Conservation (phyloP, 148 eudicot genomes). For the Heliosperma pusillum region DNA sequence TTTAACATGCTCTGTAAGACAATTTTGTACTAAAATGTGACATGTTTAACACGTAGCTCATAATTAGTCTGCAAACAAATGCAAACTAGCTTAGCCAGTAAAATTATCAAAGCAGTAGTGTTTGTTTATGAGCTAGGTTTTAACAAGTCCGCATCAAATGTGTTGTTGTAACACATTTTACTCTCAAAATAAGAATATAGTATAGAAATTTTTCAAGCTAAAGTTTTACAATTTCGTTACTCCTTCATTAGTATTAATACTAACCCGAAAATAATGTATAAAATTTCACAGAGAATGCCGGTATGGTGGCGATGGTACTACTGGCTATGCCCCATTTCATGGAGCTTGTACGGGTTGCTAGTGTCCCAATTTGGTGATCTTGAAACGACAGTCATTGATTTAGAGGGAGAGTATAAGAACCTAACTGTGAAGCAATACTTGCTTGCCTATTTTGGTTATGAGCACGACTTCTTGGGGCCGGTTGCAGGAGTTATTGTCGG, state of each 20-base stretch:
- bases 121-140: too few species aligned
- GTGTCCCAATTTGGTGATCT: constrained; percentile 58
- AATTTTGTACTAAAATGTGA: too few species aligned
- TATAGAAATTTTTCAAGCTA: not conserved
- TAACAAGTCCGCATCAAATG: too few species aligned
- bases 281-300: constrained; percentile 65
- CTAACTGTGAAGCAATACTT: constrained; percentile 34
- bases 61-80: too few species aligned
- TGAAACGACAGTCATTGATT: constrained; percentile 21
- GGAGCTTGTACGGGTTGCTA: constrained; percentile 62
- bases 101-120: too few species aligned
- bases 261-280: not conserved
- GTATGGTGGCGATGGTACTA: constrained; percentile 76
- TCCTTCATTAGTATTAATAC: too few species aligned
- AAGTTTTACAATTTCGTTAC: not conserved
- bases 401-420: not conserved
- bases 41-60: too few species aligned
- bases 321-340: constrained; percentile 48
- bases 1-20: too few species aligned
- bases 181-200: too few species aligned
- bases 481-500: constrained; percentile 46
- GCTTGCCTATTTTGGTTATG: constrained; percentile 43
- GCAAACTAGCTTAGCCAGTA: too few species aligned
- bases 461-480: constrained; percentile 37
- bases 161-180: too few species aligned